Evolutionary conservation across 1,139 yeast genomes (phyloP).

Genomic region (Nadsonia commutata): DNA sequence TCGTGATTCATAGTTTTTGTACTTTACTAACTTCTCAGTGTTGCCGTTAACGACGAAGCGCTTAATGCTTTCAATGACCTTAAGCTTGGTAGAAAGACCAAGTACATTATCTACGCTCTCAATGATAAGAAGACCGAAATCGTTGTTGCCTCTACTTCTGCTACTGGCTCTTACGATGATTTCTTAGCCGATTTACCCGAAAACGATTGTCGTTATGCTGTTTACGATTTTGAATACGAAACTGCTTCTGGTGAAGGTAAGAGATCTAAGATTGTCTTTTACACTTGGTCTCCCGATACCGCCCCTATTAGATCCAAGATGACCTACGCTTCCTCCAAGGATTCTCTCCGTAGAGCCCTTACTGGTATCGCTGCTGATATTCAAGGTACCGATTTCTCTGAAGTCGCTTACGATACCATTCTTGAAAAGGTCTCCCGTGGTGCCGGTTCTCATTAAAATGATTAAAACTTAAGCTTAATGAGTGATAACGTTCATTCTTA

Average conservation of each 20-base stretch:
- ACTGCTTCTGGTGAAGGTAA: conserved; percentile 84
- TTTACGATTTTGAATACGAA: conserved; percentile 93
- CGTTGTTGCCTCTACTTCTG: conserved; percentile 74
- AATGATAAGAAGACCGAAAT: conserved; percentile 81
- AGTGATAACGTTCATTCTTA: no score
- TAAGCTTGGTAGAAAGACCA: conserved; percentile 84
- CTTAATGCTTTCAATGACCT: conserved; percentile 86
- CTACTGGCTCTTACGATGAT: conserved; percentile 58
- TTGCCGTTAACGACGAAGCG: conserved; percentile 91
- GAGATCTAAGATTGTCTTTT: conserved; percentile 83
- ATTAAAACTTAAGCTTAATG: conserved; percentile 2
- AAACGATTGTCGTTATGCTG: conserved; percentile 90
- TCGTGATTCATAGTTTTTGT: not conserved
- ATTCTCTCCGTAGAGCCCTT: conserved; percentile 91
- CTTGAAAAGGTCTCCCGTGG: conserved; percentile 82
- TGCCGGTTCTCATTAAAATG: conserved; percentile 41
- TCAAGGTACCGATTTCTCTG: conserved; percentile 97
- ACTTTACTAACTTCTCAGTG: conserved; percentile 20
- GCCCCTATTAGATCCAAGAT: conserved; percentile 86
- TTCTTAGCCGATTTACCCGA: conserved; percentile 86
- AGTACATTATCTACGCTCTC: conserved; percentile 66
- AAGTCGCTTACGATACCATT: conserved; percentile 86
- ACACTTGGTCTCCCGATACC: conserved; percentile 96
- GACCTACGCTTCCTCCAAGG: conserved; percentile 96
- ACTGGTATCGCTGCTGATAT: conserved; percentile 88